Conservation (phyloP, 495 filamentous ascomycete genomes). For the Penicillium mononematosum region DNA sequence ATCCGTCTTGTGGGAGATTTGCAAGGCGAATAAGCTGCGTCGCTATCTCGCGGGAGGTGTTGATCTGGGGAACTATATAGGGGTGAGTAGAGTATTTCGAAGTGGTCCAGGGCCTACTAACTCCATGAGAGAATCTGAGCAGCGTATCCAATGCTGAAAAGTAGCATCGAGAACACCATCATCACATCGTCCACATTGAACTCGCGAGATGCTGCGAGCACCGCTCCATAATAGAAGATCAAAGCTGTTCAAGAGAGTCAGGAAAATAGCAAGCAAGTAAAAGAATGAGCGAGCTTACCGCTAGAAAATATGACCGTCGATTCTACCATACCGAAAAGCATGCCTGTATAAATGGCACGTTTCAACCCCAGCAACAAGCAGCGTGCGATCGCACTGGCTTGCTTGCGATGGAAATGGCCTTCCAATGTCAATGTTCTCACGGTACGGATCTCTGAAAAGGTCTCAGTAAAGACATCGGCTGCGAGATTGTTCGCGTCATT, state of each 20-base stretch:
- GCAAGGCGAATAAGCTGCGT: slow-evolving; percentile 71
- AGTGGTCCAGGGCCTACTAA: slow-evolving; percentile 24
- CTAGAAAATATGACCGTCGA: slow-evolving; percentile 67
- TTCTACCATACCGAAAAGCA: slow-evolving; percentile 75
- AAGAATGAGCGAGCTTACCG: slow-evolving; percentile 33
- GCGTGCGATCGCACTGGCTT: slow-evolving; percentile 46
- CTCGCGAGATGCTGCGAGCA: slow-evolving; percentile 50
- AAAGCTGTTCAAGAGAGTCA: slow-evolving; percentile 51
- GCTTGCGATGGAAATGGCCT: slow-evolving; percentile 66
- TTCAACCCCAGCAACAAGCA: slow-evolving; percentile 33
- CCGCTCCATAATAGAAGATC: slow-evolving; percentile 79
- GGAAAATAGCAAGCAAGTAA: neutral
- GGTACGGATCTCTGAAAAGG: slow-evolving; percentile 77
- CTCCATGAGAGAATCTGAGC: slow-evolving; percentile 64
- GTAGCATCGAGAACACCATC: slow-evolving; percentile 74
- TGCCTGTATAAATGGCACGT: slow-evolving; percentile 58
- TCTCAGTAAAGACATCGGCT: slow-evolving; percentile 67
- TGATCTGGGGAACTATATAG: slow-evolving; percentile 69
- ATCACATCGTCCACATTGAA: slow-evolving; percentile 59
- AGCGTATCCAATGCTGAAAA: slow-evolving; percentile 75
- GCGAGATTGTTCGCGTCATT: slow-evolving; percentile 57
- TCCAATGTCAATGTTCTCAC: slow-evolving; percentile 79
- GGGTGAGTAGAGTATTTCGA: slow-evolving; percentile 8
- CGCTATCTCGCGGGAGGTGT: slow-evolving; percentile 68
- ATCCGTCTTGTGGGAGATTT: slow-evolving; percentile 47